Base-by-base conservation (phyloP, 176 grass and related monocot species). In the Aegilops tauschii region DNA sequence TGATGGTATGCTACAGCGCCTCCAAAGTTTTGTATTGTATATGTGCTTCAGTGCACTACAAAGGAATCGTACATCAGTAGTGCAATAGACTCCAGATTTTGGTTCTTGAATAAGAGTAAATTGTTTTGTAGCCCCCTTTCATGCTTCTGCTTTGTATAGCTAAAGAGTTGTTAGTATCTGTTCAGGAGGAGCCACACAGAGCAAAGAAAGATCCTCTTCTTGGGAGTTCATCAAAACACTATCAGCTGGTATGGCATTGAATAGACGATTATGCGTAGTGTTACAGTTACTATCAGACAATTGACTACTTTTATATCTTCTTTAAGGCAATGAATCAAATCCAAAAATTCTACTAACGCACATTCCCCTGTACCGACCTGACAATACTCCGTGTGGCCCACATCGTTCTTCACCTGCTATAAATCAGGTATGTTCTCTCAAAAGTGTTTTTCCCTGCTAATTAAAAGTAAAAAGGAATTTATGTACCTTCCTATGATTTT, bases 321-420 rank as follows among this genome's bases (percentile, higher is more conserved):
- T 84, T 91, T 18, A 86, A 98, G 96, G 78, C 69, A 90, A 77
- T 62, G 11, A 69, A 84, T 87, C 80, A 56, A 93, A 91, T 79
- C 93, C 97, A 65, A 96, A 86, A 80, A 87, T 98, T 90, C 87
- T 98, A 23, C 83, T 98, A 83, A 96, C 92, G 76, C 94, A 98
- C 81, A 96, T 98, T 78, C 96, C 96, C 70, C 93, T 98, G 39
- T 94, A 98, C 87, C 96, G 91, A 65, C 85, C 92, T 50, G 83
- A 94, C 63, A 85, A 88, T 66, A 94, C 96, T 78, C 80, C 82
- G 61, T 98, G 97, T 87, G 97, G 97, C 23, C 84, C 90, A 68
- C 81, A 98, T 84, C 88, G 97, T 84, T 94, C 93, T 85, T 96
- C 93, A 83, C 85, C 90, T 91, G 52, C 96, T 84, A 93, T 98